A percentile compares a stretch with the other conserved stretches of the same genome.
Evolutionary conservation across 169 alveolate genomes (phyloP).

Genomic region (Cryptosporidium felis): DNA sequence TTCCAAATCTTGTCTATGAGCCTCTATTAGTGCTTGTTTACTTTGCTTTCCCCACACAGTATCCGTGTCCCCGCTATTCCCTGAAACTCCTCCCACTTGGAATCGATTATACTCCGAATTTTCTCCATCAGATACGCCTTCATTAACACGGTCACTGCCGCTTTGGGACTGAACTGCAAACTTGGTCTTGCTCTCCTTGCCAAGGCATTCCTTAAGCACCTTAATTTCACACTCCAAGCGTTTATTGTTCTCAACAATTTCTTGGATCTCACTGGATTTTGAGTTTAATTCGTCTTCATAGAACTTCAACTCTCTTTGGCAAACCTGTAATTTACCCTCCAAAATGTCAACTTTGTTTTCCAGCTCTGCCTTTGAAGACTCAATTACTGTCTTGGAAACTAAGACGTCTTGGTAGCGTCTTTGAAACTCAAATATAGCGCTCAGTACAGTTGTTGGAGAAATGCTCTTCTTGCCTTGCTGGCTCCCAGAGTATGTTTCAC

Average conservation of each 20-base stretch:
- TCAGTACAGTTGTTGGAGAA: slow-evolving; percentile 60
- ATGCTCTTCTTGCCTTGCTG: background rate
- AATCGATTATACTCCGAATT: too few relatives aligned
- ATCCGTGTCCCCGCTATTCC: too few relatives aligned
- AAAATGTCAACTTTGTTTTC: slow-evolving; percentile 35
- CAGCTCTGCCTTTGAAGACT: slow-evolving; percentile 31
- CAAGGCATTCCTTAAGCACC: slow-evolving; percentile 32
- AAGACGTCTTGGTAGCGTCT: slow-evolving; percentile 63
- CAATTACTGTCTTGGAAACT: slow-evolving; percentile 63
- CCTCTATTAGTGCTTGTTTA: too few relatives aligned
- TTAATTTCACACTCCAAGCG: slow-evolving; percentile 36
- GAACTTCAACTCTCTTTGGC: slow-evolving; percentile 55
- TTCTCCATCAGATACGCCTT: too few relatives aligned
- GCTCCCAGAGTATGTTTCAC: too few relatives aligned
- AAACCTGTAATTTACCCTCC: slow-evolving; percentile 42
- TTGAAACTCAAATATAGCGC: slow-evolving; percentile 70
- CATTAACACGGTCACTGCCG: too few relatives aligned
- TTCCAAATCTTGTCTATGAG: slow-evolving; percentile 24
- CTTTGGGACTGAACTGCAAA: too few relatives aligned
- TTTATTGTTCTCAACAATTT: background rate
- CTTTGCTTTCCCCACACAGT: too few relatives aligned
- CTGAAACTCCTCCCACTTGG: too few relatives aligned
- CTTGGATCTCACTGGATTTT: slow-evolving; percentile 9
- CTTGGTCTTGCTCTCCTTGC: slow-evolving; percentile 45
- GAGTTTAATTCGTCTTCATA: slow-evolving; percentile 41